A percentile compares a stretch with the other conserved stretches of the same genome.
Evolutionary conservation across 2,329 filamentous ascomycete genomes (phyloP).

Genomic region (Tolypocladium endophyticum): DNA sequence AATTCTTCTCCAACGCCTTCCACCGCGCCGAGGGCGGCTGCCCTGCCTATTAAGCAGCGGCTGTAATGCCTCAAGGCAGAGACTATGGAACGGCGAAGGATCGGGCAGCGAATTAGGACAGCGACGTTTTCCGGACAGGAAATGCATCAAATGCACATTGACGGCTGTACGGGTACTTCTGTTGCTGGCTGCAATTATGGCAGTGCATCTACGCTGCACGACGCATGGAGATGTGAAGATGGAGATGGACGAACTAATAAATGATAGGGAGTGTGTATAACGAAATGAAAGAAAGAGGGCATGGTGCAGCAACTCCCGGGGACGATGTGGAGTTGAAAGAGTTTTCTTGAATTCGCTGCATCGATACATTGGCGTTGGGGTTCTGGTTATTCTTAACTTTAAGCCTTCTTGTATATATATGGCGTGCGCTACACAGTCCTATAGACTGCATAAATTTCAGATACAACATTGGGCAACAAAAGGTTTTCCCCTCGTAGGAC

Average conservation of each 20-base stretch:
- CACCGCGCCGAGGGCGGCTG: conserved; percentile 52
- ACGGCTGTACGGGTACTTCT: background rate
- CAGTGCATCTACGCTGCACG: background rate
- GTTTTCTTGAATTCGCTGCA: background rate
- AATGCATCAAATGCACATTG: background rate
- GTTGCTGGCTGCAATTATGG: background rate
- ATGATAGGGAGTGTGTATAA: background rate
- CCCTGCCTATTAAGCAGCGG: conserved; percentile 32
- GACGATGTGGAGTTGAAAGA: background rate
- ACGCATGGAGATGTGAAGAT: background rate
- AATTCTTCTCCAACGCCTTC: conserved; percentile 78
- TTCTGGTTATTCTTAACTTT: background rate
- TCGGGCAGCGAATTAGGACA: background rate
- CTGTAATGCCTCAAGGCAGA: background rate
- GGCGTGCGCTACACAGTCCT: background rate
- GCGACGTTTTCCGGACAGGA: background rate
- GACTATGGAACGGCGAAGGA: no score
- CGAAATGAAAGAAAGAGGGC: background rate
- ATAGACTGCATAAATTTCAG: background rate
- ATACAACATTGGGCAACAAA: background rate
- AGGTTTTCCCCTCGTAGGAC: background rate
- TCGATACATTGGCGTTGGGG: background rate
- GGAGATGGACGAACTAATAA: background rate
- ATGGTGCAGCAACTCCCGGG: background rate
- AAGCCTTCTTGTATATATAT: background rate